phyloP scores from a whole-genome alignment of 441 rosid species.

The Pelargonium australe region DNA sequence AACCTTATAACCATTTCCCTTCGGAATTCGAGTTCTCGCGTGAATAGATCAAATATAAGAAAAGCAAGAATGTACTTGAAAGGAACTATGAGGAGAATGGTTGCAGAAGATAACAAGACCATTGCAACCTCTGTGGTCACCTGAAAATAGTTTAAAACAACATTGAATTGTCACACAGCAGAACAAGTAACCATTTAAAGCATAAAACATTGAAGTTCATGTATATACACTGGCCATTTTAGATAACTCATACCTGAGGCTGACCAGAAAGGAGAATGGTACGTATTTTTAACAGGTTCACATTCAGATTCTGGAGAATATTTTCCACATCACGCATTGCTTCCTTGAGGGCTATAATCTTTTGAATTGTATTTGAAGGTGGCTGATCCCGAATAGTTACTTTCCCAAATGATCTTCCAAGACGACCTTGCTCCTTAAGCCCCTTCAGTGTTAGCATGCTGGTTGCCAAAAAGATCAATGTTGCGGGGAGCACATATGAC shows the following conservation, averaged over 20 bases:
- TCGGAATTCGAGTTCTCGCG: constrained; percentile 79
- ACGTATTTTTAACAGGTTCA: constrained; percentile 68
- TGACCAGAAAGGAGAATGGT: constrained; percentile 79
- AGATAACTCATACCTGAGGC: constrained; percentile 62
- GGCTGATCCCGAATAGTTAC: constrained; percentile 89
- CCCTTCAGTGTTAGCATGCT: constrained; percentile 85
- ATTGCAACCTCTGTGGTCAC: constrained; percentile 76
- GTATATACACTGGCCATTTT: too few species aligned
- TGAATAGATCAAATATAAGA: constrained; percentile 67
- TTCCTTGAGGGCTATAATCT: constrained; percentile 83
- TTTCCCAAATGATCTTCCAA: constrained; percentile 82
- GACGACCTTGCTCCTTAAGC: constrained; percentile 89
- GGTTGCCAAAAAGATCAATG: constrained; percentile 57
- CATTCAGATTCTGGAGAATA: constrained; percentile 79
- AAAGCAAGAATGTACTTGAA: constrained; percentile 75
- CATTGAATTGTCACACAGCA: not conserved
- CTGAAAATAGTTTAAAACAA: constrained; percentile 34
- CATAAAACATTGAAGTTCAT: not conserved
- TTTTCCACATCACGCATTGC: constrained; percentile 83
- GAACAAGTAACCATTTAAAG: not conserved
- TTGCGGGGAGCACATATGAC: constrained; percentile 57
- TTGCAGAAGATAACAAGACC: constrained; percentile 52
- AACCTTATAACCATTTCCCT: constrained; percentile 69
- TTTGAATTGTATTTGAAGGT: constrained; percentile 91
- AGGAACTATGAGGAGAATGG: constrained; percentile 55